Conservation (phyloP, 371 early-diverging fungal genomes). For the Circinella minor region DNA sequence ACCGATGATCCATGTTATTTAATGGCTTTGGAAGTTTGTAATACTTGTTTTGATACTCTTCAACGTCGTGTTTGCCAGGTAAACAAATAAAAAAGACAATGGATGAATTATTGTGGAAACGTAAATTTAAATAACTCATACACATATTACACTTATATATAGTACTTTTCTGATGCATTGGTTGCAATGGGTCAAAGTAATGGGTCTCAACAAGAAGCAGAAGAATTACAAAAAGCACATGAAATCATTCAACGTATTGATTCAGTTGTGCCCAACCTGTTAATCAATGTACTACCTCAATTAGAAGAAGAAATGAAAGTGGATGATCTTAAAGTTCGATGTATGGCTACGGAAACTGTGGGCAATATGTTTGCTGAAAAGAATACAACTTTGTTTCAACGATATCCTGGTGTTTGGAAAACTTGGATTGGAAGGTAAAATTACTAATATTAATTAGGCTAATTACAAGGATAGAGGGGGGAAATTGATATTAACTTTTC, state of each 20-base stretch:
- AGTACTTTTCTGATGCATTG: conserved; percentile 81
- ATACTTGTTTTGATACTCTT: conserved; percentile 72
- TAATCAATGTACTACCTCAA: conserved; percentile 92
- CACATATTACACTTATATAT: not conserved
- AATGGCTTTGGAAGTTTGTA: conserved; percentile 86
- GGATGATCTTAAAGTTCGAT: conserved; percentile 78
- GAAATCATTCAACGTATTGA: conserved; percentile 81
- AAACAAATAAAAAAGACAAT: not conserved
- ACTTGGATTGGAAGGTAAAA: conserved; percentile 81
- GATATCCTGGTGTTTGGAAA: conserved; percentile 86
- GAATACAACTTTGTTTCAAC: conserved; percentile 67
- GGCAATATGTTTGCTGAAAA: conserved; percentile 88
- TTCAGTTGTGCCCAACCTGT: conserved; percentile 71
- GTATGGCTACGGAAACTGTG: conserved; percentile 77
- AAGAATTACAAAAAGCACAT: conserved; percentile 77
- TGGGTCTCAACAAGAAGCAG: conserved; percentile 54
- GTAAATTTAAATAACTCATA: too few species aligned
- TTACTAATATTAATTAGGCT: not conserved
- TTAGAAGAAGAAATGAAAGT: conserved; percentile 88
- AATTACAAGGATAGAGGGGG: not conserved
- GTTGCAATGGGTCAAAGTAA: conserved; percentile 56
- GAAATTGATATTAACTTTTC: not conserved
- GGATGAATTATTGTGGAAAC: not conserved
- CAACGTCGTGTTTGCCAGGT: conserved; percentile 92
- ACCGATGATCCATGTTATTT: conserved; percentile 70